Percentiles rank a stretch among this genome's conserved stretches.
phyloP scores from a whole-genome alignment of 768 basidiomycete species.

The Boletus rex-veris region DNA sequence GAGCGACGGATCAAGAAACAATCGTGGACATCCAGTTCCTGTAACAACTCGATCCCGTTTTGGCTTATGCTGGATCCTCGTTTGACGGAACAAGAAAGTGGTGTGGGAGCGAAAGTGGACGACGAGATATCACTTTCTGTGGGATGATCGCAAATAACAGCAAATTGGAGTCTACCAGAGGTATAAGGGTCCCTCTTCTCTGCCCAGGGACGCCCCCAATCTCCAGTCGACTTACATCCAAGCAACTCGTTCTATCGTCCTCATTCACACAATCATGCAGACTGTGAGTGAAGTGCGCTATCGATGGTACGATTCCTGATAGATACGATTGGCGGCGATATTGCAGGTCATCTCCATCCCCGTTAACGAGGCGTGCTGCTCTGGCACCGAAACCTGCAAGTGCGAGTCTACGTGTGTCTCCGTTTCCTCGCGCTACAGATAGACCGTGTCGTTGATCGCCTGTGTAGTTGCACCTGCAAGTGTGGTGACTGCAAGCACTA shows the following conservation, averaged over 20 bases:
- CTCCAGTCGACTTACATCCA: not conserved
- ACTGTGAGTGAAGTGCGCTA: slow-evolving; percentile 5
- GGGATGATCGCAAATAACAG: not conserved
- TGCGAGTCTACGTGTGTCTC: slow-evolving; percentile 10
- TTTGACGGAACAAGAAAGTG: not conserved
- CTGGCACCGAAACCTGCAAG: slow-evolving; percentile 1
- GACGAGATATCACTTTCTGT: not conserved
- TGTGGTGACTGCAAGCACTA: slow-evolving; percentile 22
- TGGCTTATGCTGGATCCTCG: not conserved
- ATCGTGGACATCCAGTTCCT: not conserved
- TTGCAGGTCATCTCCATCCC: slow-evolving; percentile 8
- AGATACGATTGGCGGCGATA: no score
- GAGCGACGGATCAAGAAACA: not conserved
- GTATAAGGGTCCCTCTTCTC: not conserved
- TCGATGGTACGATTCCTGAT: not conserved
- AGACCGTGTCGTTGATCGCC: not conserved
- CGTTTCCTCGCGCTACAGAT: not conserved
- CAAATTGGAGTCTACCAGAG: slow-evolving; percentile 1
- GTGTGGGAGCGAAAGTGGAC: not conserved
- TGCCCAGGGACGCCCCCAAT: not conserved
- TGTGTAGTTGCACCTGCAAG: slow-evolving; percentile 13
- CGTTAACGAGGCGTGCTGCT: slow-evolving; percentile 22
- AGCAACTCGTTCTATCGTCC: not conserved
- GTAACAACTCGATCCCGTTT: not conserved
- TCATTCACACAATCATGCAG: slow-evolving; percentile 6